phyloP scores from a whole-genome alignment of 176 grass and related monocot genomes.

The Avena eriantha region DNA sequence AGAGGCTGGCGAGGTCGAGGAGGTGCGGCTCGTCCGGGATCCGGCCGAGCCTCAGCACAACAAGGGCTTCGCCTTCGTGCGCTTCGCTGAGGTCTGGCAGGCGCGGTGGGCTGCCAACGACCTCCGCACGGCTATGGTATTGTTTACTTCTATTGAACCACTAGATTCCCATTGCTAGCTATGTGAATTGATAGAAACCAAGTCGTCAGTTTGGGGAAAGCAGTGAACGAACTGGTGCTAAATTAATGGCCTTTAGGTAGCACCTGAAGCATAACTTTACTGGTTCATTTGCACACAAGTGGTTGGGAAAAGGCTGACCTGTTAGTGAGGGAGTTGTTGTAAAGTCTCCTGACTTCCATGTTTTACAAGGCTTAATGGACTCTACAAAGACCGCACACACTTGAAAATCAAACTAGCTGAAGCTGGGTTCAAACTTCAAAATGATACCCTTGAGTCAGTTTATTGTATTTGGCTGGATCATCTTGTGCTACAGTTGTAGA shows the following conservation, averaged over 20 bases:
- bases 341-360: not conserved
- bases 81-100: constrained; percentile 24
- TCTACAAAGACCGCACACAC: not conserved
- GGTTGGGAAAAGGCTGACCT: constrained; percentile 25
- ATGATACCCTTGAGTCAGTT: constrained; percentile 28
- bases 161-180: constrained; percentile 21
- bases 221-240: constrained; percentile 13
- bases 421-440: constrained; percentile 6
- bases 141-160: not conserved
- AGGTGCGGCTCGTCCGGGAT: constrained; percentile 44
- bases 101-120: constrained; percentile 26
- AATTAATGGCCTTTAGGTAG: not conserved
- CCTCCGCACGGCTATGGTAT: constrained; percentile 50
- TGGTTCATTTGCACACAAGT: not conserved
- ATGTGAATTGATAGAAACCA: not conserved
- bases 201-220: constrained; percentile 9
- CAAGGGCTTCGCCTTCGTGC: constrained; percentile 47
- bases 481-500: not conserved
- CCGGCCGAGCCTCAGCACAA: constrained; percentile 39
- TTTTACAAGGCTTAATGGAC: not conserved
- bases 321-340: not conserved
- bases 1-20: constrained; percentile 52
- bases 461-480: not conserved
- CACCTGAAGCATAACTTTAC: constrained; percentile 8
- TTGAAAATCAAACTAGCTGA: not conserved